These are phyloP conservation scores for Enteropsectra breve DNA, from an alignment of 371 early-diverging fungal species.

Conservation along the genomic window DNA sequence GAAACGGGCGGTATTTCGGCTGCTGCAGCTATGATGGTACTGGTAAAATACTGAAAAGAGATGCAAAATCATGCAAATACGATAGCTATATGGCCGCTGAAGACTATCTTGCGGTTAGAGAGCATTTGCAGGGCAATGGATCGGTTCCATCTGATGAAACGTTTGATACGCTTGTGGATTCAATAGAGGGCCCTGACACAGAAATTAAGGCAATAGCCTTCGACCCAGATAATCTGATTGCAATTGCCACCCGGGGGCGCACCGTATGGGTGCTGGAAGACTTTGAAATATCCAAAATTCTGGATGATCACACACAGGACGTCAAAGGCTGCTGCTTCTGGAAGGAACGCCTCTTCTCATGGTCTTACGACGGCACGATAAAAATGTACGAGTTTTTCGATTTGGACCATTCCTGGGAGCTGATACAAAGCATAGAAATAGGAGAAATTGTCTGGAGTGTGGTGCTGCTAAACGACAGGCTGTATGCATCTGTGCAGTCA, in stretches of 20 bases:
- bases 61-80: too few relatives aligned
- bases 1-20: conserved; percentile 5
- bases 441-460: conserved; percentile 47
- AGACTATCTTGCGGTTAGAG: too few relatives aligned
- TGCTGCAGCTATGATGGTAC: conserved; percentile 45
- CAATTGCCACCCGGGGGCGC: conserved; percentile 49
- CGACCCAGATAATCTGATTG: conserved; percentile 25
- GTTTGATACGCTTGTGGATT: conserved; percentile 33
- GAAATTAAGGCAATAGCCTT: conserved; percentile 50
- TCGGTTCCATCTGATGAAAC: not conserved
- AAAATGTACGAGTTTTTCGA: conserved; percentile 48
- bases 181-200: conserved; percentile 58
- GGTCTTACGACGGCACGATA: conserved; percentile 52
- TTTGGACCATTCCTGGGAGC: conserved; percentile 32
- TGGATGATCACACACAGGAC: conserved; percentile 57
- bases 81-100: too few relatives aligned
- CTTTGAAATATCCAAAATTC: conserved; percentile 49
- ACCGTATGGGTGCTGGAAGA: conserved; percentile 47
- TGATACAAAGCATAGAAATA: conserved; percentile 40
- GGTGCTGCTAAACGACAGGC: conserved; percentile 10
- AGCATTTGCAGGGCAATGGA: too few relatives aligned
- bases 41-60: conserved; percentile 20
- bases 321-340: conserved; percentile 52
- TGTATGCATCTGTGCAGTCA: conserved; percentile 34
- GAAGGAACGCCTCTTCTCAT: conserved; percentile 39